phyloP scores from a whole-genome alignment of 1,284 basidiomycete genomes.

The Trichosporon faecale region DNA sequence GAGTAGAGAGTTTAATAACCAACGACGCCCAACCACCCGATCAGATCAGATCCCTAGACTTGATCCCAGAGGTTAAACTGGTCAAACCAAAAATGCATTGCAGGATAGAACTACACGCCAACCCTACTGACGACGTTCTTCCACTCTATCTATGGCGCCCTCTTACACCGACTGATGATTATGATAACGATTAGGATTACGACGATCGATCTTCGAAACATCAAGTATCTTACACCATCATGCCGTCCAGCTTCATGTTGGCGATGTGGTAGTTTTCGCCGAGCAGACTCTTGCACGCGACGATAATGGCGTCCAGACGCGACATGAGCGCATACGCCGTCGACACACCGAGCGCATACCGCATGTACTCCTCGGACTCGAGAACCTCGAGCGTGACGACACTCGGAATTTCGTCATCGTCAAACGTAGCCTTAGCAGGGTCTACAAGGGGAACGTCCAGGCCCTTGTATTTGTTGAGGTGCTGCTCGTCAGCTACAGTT shows the following conservation, averaged over 20 bases:
- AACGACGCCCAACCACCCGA: neutral
- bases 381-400: slow-evolving; percentile 48
- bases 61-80: slow-evolving; percentile 11
- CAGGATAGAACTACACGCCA: slow-evolving; percentile 8
- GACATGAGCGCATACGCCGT: slow-evolving; percentile 47
- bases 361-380: slow-evolving; percentile 48
- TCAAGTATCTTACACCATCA: neutral
- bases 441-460: slow-evolving; percentile 38
- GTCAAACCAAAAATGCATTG: slow-evolving; percentile 13
- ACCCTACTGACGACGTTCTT: neutral
- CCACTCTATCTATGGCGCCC: neutral
- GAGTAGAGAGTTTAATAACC: slow-evolving; percentile 1
- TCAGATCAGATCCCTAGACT: slow-evolving; percentile 7
- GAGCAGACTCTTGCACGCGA: slow-evolving; percentile 48
- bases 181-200: neutral
- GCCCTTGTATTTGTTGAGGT: slow-evolving; percentile 41
- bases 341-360: slow-evolving; percentile 49
- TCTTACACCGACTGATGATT: neutral
- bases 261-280: slow-evolving; percentile 49
- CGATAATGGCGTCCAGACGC: slow-evolving; percentile 45
- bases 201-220: neutral
- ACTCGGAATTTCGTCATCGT: slow-evolving; percentile 40
- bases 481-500: slow-evolving; percentile 18
- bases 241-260: slow-evolving; percentile 15
- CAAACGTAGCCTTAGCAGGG: slow-evolving; percentile 28